Conservation (phyloP, 352 stramenopile species). For the Thraustotheca clavata region DNA sequence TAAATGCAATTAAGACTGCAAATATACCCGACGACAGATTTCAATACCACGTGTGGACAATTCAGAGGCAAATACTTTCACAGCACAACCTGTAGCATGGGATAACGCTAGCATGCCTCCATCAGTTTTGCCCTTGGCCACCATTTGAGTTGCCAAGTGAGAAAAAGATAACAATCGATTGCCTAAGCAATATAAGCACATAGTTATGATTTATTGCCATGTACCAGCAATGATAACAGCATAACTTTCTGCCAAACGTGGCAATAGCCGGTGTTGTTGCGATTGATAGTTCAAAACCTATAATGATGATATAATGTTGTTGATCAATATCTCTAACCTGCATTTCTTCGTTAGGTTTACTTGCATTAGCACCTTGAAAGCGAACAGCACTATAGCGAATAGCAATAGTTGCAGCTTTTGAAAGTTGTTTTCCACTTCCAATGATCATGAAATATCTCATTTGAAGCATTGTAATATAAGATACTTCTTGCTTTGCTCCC, state of each 20-base stretch:
- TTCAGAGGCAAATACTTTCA: constrained; percentile 8
- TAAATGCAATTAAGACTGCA: not conserved
- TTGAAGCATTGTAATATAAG: constrained; percentile 19
- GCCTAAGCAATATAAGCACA: not conserved
- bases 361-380: constrained; percentile 52
- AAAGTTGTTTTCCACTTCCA: constrained; percentile 6
- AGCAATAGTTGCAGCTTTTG: constrained; percentile 86
- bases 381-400: constrained; percentile 90
- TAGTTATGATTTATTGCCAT: not conserved
- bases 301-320: not conserved
- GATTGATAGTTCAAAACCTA: constrained; percentile 90
- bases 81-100: constrained; percentile 7
- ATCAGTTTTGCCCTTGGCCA: not conserved
- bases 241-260: constrained; percentile 84
- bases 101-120: not conserved
- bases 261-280: constrained; percentile 92
- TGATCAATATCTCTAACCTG: constrained; percentile 28
- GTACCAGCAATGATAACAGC: constrained; percentile 25
- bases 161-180: not conserved
- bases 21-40: constrained; percentile 16
- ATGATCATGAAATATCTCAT: constrained; percentile 17
- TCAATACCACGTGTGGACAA: constrained; percentile 14
- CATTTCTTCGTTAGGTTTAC: constrained; percentile 34
- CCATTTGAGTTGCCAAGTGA: constrained; percentile 2
- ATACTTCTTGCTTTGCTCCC: constrained; percentile 11